Evolutionary conservation across 1,139 yeast genomes (phyloP).

Genomic region (Candida tetrigidarum): DNA sequence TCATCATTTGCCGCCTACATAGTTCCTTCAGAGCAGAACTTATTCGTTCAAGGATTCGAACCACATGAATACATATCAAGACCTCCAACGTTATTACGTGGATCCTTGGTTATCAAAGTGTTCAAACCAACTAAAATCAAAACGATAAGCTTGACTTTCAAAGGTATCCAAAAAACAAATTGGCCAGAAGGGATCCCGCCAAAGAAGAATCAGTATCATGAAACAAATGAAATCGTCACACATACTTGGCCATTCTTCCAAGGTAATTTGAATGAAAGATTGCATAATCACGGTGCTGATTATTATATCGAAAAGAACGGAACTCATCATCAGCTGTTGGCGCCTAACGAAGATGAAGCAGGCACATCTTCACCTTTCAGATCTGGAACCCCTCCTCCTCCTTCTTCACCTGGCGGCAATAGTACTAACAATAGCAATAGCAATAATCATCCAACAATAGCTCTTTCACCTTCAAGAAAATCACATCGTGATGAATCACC

Average conservation of each 20-base stretch:
- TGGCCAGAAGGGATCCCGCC: constrained; percentile 99
- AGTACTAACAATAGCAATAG: neutral
- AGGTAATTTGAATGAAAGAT: constrained; percentile 20
- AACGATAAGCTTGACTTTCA: constrained; percentile 64
- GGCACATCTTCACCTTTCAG: constrained; percentile 31
- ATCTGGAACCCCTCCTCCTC: constrained; percentile 24
- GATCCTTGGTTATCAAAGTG: constrained; percentile 73
- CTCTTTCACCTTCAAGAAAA: constrained; percentile 6
- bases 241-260: constrained; percentile 94
- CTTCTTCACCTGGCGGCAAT: no score
- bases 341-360: constrained; percentile 36
- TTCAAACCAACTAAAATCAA: constrained; percentile 78
- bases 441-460: neutral
- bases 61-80: constrained; percentile 64
- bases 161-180: constrained; percentile 81
- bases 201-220: constrained; percentile 66
- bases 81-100: constrained; percentile 85
- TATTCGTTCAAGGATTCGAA: constrained; percentile 84
- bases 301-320: constrained; percentile 41
- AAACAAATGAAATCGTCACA: constrained; percentile 64
- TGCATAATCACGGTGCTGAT: constrained; percentile 61
- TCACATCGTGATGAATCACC: constrained; percentile 8
- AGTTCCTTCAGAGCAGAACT: constrained; percentile 75
- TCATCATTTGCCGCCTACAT: constrained; percentile 55
- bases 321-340: constrained; percentile 5